Percentiles rank a stretch among this genome's conserved stretches.
These are phyloP conservation scores for Fusarium zealandicum DNA, from an alignment of 2,329 filamentous ascomycete species.

Conservation along the genomic window DNA sequence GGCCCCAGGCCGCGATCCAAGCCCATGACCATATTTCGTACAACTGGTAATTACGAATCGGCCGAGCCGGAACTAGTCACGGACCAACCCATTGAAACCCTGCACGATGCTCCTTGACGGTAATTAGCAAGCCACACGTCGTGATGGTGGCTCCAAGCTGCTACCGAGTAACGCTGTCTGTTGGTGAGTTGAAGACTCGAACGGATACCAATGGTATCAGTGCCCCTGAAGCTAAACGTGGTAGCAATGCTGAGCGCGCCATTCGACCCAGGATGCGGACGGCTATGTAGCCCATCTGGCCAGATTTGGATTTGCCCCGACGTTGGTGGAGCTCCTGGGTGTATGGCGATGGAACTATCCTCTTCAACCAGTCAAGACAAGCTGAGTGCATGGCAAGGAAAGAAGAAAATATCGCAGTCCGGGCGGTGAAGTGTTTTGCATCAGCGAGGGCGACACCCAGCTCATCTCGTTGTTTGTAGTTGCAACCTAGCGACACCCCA, in stretches of 20 bases:
- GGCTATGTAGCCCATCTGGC: slow-evolving; percentile 24
- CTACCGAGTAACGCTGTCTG: slow-evolving; percentile 21
- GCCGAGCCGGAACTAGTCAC: slow-evolving; percentile 28
- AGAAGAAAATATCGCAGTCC: slow-evolving; percentile 23
- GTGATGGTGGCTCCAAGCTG: slow-evolving; percentile 20
- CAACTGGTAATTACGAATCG: slow-evolving; percentile 18
- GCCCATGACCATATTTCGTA: slow-evolving; percentile 15
- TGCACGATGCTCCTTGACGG: slow-evolving; percentile 22
- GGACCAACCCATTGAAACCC: slow-evolving; percentile 19
- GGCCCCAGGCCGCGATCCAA: slow-evolving; percentile 8
- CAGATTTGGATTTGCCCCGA: slow-evolving; percentile 25
- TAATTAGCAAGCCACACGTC: slow-evolving; percentile 32
- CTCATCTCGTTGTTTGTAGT: slow-evolving; percentile 20
- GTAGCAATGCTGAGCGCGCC: slow-evolving; percentile 12
- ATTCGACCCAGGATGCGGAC: slow-evolving; percentile 24
- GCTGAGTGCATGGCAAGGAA: slow-evolving; percentile 9
- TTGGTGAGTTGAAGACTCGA: slow-evolving; percentile 26
- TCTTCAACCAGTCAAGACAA: slow-evolving; percentile 13
- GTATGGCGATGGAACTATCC: slow-evolving; percentile 14
- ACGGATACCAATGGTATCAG: slow-evolving; percentile 8
- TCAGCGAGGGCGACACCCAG: slow-evolving; percentile 18
- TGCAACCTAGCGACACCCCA: slow-evolving; percentile 29
- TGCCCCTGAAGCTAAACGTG: slow-evolving; percentile 26
- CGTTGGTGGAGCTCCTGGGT: slow-evolving; percentile 10
- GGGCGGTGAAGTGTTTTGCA: slow-evolving; percentile 29